Base-by-base conservation (phyloP, 306 rosid genomes). In the Castanospermum australe region DNA sequence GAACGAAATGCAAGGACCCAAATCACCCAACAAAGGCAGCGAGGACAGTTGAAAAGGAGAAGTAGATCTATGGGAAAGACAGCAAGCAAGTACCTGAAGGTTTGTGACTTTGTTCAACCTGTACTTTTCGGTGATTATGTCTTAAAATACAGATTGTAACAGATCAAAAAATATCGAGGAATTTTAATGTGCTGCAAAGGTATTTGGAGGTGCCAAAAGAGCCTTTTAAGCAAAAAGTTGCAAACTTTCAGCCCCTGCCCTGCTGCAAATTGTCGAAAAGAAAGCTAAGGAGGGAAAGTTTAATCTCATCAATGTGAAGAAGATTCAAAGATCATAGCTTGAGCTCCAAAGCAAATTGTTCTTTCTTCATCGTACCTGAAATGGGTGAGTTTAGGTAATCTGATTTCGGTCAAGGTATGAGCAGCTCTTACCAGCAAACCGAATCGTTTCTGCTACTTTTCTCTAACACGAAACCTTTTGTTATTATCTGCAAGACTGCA, bases 401-500 rank as follows among this genome's bases (percentile, higher is more conserved):
- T 62, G 14, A 33, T 61, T 22, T 33, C 54, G 66, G 28, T 56
- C 44, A 73, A 39, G 28, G 17, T 39, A 66, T 35, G 45, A 35
- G 42, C n/a, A 65, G 72, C 73, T 35, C 18, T 51, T 51, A 51
- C 17, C 41, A 65, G 38, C 32, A 33, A 44, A 74, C 13, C 32
- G 1, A 73, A 69, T 55, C 33, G 35, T 67, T 78, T 69, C 50
- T 77, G 73, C 42, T 59, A 8, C 52, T 35, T 71, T 47, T 62
- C 67, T 80, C 81, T 69, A 17, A 45, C 77, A 71, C 61, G 44
- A 67, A 67, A 74, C 75, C 73, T 74, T 51, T 39, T 77, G 83
- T 80, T 80, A 71, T 78, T 59, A 78, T 59, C 69, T 84, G 86
- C 56, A 72, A 24, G 75, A 52, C 69, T 84, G 86, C 56, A 72